phyloP scores from a whole-genome alignment of 2,329 filamentous ascomycete species.

The Tympanopsis confertula region DNA sequence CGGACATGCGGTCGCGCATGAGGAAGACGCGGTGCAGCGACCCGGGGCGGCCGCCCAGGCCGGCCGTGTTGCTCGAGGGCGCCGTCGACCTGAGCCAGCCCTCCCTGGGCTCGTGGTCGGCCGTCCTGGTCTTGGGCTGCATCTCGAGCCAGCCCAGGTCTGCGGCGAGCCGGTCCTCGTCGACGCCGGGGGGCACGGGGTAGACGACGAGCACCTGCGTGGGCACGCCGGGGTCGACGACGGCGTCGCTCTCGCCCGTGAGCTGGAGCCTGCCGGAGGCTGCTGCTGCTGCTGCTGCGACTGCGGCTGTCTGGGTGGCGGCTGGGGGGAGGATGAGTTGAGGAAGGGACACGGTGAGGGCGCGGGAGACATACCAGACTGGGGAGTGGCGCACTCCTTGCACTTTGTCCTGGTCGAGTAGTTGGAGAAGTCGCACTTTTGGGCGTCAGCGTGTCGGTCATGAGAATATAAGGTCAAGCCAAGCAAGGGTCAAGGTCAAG shows the following conservation, averaged over 20 bases:
- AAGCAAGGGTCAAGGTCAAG: too few species aligned
- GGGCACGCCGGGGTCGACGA: slow-evolving; percentile 36
- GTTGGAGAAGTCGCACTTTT: slow-evolving; percentile 29
- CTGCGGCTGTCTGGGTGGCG: slow-evolving; percentile 3
- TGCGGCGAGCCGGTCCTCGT: slow-evolving; percentile 60
- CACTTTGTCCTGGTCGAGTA: slow-evolving; percentile 23
- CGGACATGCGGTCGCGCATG: slow-evolving; percentile 58
- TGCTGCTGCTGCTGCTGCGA: slow-evolving; percentile 3
- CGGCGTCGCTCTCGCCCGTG: slow-evolving; percentile 35
- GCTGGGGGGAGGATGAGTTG: too few species aligned
- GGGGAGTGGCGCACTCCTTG: slow-evolving; percentile 20
- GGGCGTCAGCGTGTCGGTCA: too few species aligned
- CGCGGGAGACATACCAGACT: slow-evolving; percentile 3
- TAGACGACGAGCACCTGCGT: slow-evolving; percentile 70
- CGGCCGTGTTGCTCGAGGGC: slow-evolving; percentile 39
- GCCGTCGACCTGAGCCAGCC: slow-evolving; percentile 49
- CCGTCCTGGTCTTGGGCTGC: slow-evolving; percentile 37
- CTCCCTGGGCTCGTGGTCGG: slow-evolving; percentile 29
- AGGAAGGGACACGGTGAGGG: background rate
- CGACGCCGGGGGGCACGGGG: slow-evolving; percentile 58
- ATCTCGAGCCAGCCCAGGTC: slow-evolving; percentile 64
- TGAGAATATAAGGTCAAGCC: too few species aligned
- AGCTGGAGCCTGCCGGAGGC: slow-evolving; percentile 18
- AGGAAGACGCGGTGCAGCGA: slow-evolving; percentile 69
- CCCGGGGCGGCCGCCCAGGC: slow-evolving; percentile 59